Conservation (phyloP, 2,329 filamentous ascomycete species). For the Fusarium coffeatum region DNA sequence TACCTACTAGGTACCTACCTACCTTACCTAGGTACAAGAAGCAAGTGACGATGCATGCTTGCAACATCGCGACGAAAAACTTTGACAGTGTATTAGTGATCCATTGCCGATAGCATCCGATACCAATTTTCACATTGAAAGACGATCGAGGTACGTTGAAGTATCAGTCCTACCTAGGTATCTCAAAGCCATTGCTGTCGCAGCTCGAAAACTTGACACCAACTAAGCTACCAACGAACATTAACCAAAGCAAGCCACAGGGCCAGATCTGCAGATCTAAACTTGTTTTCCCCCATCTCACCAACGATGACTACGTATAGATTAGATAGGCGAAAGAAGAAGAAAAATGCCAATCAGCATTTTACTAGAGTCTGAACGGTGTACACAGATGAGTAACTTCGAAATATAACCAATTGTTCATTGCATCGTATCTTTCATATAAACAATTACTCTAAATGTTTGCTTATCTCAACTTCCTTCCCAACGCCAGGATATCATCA, state of each 20-base stretch:
- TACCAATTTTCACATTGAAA: neutral
- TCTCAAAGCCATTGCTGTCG: neutral
- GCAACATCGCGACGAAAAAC: neutral
- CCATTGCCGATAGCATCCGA: neutral
- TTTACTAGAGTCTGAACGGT: neutral
- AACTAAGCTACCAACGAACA: neutral
- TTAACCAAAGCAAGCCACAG: neutral
- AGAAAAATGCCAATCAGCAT: neutral
- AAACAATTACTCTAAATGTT: conserved; percentile 27
- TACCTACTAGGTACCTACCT: neutral
- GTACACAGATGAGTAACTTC: neutral
- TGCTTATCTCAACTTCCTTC: conserved; percentile 19
- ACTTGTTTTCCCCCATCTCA: neutral
- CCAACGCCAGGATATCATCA: conserved; percentile 42
- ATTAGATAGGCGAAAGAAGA: neutral
- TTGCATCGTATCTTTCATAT: conserved; percentile 35
- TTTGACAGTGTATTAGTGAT: neutral
- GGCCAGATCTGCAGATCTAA: neutral
- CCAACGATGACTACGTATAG: neutral
- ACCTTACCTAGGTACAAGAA: neutral
- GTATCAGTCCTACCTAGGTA: neutral
- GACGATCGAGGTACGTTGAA: neutral
- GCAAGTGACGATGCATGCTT: neutral
- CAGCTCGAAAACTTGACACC: neutral
- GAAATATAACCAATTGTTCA: conserved; percentile 12